A percentile compares a stretch with the other conserved stretches of the same genome.
These are phyloP conservation scores for Ambrosia hybrid DNA, from an alignment of 140 eudicot species.

Conservation along the genomic window DNA sequence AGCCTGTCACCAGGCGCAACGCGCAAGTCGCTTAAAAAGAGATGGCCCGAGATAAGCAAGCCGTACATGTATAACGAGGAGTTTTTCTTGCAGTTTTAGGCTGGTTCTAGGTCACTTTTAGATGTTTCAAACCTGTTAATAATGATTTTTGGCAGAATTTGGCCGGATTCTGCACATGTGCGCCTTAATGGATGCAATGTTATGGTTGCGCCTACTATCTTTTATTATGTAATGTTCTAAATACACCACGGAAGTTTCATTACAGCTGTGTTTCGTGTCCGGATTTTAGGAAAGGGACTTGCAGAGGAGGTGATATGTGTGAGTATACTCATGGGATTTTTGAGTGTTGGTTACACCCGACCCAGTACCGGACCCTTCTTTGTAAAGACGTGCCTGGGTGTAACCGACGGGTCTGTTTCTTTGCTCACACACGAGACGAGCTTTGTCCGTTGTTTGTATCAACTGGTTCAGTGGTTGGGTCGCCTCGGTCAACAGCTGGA, in stretches of 20 bases:
- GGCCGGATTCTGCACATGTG: too few relatives aligned
- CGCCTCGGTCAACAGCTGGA: constrained; percentile 55
- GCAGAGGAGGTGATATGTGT: constrained; percentile 72
- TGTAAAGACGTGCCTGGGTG: constrained; percentile 75
- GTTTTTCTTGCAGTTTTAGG: too few relatives aligned
- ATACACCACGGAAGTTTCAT: constrained; percentile 60
- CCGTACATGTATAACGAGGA: too few relatives aligned
- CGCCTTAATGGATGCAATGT: too few relatives aligned
- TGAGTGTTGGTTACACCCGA: constrained; percentile 80
- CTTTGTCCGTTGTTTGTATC: constrained; percentile 71
- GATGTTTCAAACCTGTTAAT: too few relatives aligned
- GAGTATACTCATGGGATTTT: constrained; percentile 85
- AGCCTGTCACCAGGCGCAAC: too few relatives aligned
- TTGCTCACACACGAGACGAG: constrained; percentile 72
- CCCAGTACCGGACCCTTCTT: constrained; percentile 73
- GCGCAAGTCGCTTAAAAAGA: too few relatives aligned
- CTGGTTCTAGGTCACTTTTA: too few relatives aligned
- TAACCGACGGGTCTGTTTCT: constrained; percentile 72
- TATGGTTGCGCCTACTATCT: too few relatives aligned
- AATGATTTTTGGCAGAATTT: too few relatives aligned
- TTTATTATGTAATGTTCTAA: too few relatives aligned
- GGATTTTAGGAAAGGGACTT: constrained; percentile 73
- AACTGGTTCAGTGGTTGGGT: constrained; percentile 64
- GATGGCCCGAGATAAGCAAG: too few relatives aligned
- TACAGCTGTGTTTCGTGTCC: constrained; percentile 90